Evolutionary conservation across 768 basidiomycete species (phyloP).

Genomic region (Phanerodontia chrysosporium): DNA sequence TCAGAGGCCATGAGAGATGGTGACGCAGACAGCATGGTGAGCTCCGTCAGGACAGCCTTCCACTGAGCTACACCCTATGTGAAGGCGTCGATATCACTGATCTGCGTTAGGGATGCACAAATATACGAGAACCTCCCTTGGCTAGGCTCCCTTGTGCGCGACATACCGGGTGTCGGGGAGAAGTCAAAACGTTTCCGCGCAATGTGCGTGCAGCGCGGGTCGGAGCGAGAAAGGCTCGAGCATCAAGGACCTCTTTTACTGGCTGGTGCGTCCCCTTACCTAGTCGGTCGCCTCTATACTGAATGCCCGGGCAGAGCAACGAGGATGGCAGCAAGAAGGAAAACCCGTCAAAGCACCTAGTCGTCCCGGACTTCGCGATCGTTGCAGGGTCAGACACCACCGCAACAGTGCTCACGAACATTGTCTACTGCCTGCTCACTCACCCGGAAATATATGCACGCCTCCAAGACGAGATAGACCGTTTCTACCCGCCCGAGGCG

Average conservation of each 20-base stretch:
- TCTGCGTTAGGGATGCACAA: neutral
- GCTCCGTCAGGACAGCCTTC: neutral
- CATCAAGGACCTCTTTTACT: slow-evolving; percentile 39
- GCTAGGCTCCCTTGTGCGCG: neutral
- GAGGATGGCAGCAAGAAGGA: slow-evolving; percentile 34
- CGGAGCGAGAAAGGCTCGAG: slow-evolving; percentile 29
- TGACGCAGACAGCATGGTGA: slow-evolving; percentile 5
- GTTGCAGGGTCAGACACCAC: slow-evolving; percentile 46
- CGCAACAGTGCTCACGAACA: slow-evolving; percentile 31
- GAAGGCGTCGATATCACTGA: neutral
- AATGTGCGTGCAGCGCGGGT: neutral
- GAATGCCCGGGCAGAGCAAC: slow-evolving; percentile 28
- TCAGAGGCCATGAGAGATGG: slow-evolving; percentile 24
- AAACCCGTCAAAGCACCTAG: slow-evolving; percentile 31
- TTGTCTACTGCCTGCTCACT: slow-evolving; percentile 33
- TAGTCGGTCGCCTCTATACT: neutral
- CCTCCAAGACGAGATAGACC: slow-evolving; percentile 38
- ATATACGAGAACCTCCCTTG: slow-evolving; percentile 11
- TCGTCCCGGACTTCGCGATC: slow-evolving; percentile 37
- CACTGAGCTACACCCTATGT: neutral
- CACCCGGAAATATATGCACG: slow-evolving; percentile 31
- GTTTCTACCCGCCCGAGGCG: slow-evolving; percentile 33
- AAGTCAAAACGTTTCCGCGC: neutral
- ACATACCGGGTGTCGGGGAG: neutral
- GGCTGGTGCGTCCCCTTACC: slow-evolving; percentile 28